Evolutionary conservation across 2,329 filamentous ascomycete genomes (phyloP), one percentile per base, ranked within the genome.

Genomic region (Aureobasidium lini): DNA sequence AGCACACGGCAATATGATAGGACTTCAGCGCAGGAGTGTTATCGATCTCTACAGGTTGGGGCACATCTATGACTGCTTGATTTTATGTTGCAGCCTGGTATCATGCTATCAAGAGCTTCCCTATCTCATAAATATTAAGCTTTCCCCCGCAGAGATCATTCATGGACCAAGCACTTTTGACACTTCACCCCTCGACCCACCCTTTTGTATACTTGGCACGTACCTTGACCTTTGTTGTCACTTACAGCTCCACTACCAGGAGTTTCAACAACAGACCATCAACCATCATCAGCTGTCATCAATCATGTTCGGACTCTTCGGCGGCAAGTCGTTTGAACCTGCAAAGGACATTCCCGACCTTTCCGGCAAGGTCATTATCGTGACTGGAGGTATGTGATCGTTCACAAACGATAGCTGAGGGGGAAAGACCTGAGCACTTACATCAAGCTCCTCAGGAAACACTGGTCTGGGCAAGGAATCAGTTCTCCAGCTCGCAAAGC

Each of bases 391-490:
- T 67, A 44, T 5, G 23, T 18, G 3, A 6, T 47, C 15, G 8
- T 15, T 6, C 1, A 23, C 23, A 23, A 23, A 23, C 23, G 11
- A 36, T 52, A 46, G 34, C 5, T 39, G 16, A 13, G 2, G 2
- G n/a, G 10, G 18, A 37, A 57, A 40, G 42, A 15, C 16, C 32
- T 2, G 37, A 4, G 40, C n/a, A 40, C 23, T 52, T 7, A 16
- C 6, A 43, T 43, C 13, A 15, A 40, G 4, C 47, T 10, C 18
- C 4, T 29, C 8, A 73, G 75, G 76, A 58, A 80, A 77, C 57
- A 66, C 70, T 8, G 79, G 79, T 13, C 69, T 81, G 8, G 78
- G 79, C 50, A 75, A 75, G 59, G 73, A 76, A 65, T 73, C 75
- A 29, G 68, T 80, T 39, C 66, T 70, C 40, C 73, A 75, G 44